Evolutionary conservation across 2,329 filamentous ascomycete species (phyloP), one percentile per base, ranked within the genome.

Genomic region (Capronia coronata): DNA sequence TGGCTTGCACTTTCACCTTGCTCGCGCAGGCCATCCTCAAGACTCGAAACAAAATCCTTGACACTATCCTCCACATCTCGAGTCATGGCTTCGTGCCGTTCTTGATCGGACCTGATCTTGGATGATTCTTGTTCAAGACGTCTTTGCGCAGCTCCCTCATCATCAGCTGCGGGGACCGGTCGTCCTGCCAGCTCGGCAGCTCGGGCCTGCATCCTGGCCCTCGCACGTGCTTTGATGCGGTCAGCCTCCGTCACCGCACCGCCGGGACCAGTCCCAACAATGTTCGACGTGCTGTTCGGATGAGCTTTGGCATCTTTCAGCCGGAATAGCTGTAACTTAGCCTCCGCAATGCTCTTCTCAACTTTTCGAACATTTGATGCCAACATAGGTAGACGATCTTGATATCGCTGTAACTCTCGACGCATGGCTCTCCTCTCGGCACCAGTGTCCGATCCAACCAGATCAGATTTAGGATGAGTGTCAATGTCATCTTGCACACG

Each of bases 161-260:
- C 87, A 52, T 83, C 78, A 39, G 72, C 73, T 30, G 87, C 82
- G 40, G 82, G 75, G 37, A 84, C 72, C 64, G 90, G 89, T 67
- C 84, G 88, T 49, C 93, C 93, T 18, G 89, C 88, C 56, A 98
- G 72, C 14, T 93, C 91, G 48, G 93, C 93, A 59, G 93, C 90
- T 52, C 93, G 85, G 63, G 95, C 90, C 71, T 97, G 91, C 93
- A 98, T 98, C 82, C 96, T 94, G 32, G 91, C 91, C 71, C 90
- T 94, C 25, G 93, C 91, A 59, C 90, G 82, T 29, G 93, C 93
- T 73, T 96, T 97, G 59, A 97, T 79, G 46, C 91, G 82, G 69
- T 98, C 93, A 2, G 88, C 86, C 68, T 98, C 93, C 0, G 93
- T 98, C 35, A 98, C 81, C 38, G 81, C 72, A 45, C 93, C 93